Evolutionary conservation across 352 stramenopile species (phyloP), one percentile per base, ranked within the genome.

Genomic region (Phytopythium litorale): DNA sequence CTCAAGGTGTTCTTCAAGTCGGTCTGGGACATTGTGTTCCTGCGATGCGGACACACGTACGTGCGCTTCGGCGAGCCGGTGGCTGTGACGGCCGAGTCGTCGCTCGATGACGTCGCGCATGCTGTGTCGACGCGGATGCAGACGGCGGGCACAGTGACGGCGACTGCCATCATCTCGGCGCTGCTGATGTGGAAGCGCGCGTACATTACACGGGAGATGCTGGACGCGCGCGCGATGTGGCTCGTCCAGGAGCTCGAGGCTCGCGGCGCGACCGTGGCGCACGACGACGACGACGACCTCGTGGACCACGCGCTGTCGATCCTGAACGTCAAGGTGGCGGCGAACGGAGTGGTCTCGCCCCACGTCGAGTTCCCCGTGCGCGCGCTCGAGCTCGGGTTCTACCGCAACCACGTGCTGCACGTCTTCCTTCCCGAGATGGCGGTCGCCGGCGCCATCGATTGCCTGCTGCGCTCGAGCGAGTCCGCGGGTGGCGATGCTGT

Each of bases 321-420:
- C 11, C 58, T 95, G 19, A 73, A 88, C 25, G 68, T 92, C 13
- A 55, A 77, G 15, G 74, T 78, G 4, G 72, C 67, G 8, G 11
- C 59, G 1, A 73, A 76, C 13, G 61, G 66, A n/a, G 76, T 91
- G 30, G 58, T 91, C 15, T 35, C 61, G n/a, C 69, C 82, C 6
- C 74, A 89, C 13, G 58, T 89, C 12, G 64, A 81, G 52, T 88
- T 81, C 49, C 76, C 84, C 35, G 83, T 78, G 51, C 76, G 79
- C 35, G 79, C 87, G 37, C 67, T 97, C 2, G 79, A 90, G 55
- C 58, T 97, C 6, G 80, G 73, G 7, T 97, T 93, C 60, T 95
- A 95, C 65, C 84, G 88, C 6, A 97, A 97, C 60, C 84, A 95
- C 42, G 60, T 96, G 56, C 66, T 95, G 0, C 82, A 95, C 59